Evolutionary conservation across 306 rosid species (phyloP), one percentile per base, ranked within the genome.

Genomic region (Dalbergia cultrata): DNA sequence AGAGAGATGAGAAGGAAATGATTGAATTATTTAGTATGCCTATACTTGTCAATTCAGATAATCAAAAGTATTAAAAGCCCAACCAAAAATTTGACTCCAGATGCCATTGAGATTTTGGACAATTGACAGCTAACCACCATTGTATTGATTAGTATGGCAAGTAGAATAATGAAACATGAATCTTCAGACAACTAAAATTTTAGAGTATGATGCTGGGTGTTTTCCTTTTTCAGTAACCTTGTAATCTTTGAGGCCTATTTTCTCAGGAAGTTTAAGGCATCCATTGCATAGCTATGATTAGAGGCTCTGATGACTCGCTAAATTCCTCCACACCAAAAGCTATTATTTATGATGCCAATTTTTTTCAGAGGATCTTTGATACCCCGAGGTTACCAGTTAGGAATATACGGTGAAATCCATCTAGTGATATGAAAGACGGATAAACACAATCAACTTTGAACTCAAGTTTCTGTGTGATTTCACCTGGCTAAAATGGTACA

Each of bases 281-380:
- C 72, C 52, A 74, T 71, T 69, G 76, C 79, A 63, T 63, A 71
- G 59, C n/a, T 47, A 69, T 22, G 39, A 33, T 68, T 33, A 76
- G 66, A 44, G 57, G 22, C 19, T 59, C 41, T 37, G 63, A 49
- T 57, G 72, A 60, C 49, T 64, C 4, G 43, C 62, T 59, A 34
- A 39, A 21, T 22, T 50, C 67, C 31, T 57, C 61, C 8, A 16
- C 57, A 58, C 65, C 14, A 12, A 11, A 61, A 69, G 41, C 65
- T 70, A 61, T 9, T 43, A 61, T 13, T 43, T 39, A 66, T 35
- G 64, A 72, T 83, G 70, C 39, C 80, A 83, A 78, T 44, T 57
- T 66, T 37, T 73, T 37, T 73, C 67, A n/a, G 69, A 52, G 50
- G 78, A 71, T 52, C 21, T 80, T 60, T 7, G 16, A 44, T 13